These are phyloP conservation scores for Emydomyces testavorans DNA, from an alignment of 2,329 filamentous ascomycete species.

Conservation along the genomic window DNA sequence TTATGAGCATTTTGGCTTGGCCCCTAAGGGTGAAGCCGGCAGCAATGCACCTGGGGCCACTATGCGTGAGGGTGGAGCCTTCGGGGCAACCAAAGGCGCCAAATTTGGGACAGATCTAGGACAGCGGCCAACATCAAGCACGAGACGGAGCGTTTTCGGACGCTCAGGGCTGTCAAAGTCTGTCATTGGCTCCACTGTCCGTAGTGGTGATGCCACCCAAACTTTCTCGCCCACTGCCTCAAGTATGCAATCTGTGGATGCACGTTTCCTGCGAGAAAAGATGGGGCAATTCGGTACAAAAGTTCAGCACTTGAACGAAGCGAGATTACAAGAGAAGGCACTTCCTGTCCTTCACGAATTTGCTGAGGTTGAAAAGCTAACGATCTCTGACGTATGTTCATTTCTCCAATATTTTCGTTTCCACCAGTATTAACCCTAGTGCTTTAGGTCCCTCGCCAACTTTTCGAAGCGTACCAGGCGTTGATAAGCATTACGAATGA, in stretches of 20 bases:
- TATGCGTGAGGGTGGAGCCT: constrained; percentile 36
- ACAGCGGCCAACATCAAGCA: constrained; percentile 30
- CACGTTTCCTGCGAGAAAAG: constrained; percentile 70
- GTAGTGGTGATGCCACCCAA: constrained; percentile 45
- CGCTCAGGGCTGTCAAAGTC: constrained; percentile 66
- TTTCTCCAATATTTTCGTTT: not conserved
- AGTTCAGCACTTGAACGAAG: constrained; percentile 65
- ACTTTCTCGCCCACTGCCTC: constrained; percentile 60
- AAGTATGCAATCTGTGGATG: constrained; percentile 51
- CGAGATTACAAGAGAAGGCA: constrained; percentile 52
- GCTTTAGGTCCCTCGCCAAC: constrained; percentile 54
- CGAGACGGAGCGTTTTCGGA: constrained; percentile 50
- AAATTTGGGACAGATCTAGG: constrained; percentile 33
- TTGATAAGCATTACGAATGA: constrained; percentile 70
- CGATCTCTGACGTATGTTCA: constrained; percentile 49
- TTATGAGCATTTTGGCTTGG: constrained; percentile 90
- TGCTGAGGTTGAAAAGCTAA: constrained; percentile 57
- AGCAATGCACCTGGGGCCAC: constrained; percentile 35
- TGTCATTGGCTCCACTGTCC: constrained; percentile 69
- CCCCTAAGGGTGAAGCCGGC: constrained; percentile 34
- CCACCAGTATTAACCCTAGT: not conserved
- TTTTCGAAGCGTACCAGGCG: constrained; percentile 72
- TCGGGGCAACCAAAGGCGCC: constrained; percentile 37
- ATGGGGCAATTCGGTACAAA: constrained; percentile 70
- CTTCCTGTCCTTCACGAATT: constrained; percentile 70